Evolutionary conservation across 805 yeast genomes (phyloP).

Genomic region (Priceomyces fermenticarens): DNA sequence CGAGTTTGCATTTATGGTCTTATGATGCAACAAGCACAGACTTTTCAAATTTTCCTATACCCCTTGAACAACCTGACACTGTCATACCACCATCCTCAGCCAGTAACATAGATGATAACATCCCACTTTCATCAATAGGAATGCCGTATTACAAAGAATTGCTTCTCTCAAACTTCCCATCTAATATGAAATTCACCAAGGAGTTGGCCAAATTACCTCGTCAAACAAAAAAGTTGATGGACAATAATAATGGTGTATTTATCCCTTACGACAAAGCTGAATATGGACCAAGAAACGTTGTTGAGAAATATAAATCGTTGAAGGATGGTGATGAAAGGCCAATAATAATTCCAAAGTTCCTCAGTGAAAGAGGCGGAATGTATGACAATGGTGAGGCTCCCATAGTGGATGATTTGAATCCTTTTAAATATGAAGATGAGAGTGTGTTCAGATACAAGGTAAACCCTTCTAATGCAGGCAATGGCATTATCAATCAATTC

Average conservation of each 20-base stretch:
- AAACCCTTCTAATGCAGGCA: slow-evolving; percentile 2
- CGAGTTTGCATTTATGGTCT: slow-evolving; percentile 68
- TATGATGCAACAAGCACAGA: slow-evolving; percentile 29
- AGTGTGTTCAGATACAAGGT: slow-evolving; percentile 14
- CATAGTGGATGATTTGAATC: slow-evolving; percentile 9
- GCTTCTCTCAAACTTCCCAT: slow-evolving; percentile 79
- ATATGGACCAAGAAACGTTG: slow-evolving; percentile 55
- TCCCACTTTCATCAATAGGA: slow-evolving; percentile 72
- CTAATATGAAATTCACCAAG: slow-evolving; percentile 55
- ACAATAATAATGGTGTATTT: slow-evolving; percentile 12
- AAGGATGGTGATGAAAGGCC: slow-evolving; percentile 12
- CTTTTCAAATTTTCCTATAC: slow-evolving; percentile 36
- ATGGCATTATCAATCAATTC: neutral
- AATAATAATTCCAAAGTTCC: slow-evolving; percentile 47
- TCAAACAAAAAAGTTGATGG: slow-evolving; percentile 47
- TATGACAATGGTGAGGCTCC: slow-evolving; percentile 6
- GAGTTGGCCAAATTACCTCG: slow-evolving; percentile 60
- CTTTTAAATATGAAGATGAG: slow-evolving; percentile 10
- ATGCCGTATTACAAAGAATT: slow-evolving; percentile 81
- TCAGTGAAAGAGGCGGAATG: slow-evolving; percentile 47
- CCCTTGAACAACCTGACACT: slow-evolving; percentile 55
- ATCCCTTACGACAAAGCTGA: slow-evolving; percentile 51
- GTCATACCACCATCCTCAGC: slow-evolving; percentile 28
- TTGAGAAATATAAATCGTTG: slow-evolving; percentile 39
- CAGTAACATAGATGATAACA: slow-evolving; percentile 37